Evolutionary conservation across 805 yeast species (phyloP), one percentile per base, ranked within the genome.

Genomic region (Candida tibetensis): DNA sequence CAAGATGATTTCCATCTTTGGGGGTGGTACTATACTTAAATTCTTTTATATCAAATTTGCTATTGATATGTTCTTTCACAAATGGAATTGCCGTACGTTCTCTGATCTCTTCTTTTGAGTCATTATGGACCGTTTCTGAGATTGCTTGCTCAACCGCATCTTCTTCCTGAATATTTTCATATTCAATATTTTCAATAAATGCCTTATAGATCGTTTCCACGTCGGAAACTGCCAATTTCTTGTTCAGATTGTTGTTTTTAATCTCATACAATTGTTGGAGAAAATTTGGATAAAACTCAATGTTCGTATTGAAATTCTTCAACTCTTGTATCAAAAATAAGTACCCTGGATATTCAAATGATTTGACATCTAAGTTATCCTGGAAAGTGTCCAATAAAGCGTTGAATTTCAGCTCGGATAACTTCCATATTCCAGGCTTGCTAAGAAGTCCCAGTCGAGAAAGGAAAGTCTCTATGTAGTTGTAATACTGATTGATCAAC

Each of bases 201-300:
- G 52, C 54, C 17, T 45, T 48, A 36, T 53, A 55, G 7, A 52
- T 38, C 6, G 40, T 42, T 31, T 53, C 56, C 7, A 49, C 47
- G 25, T 50, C 53, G 4, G 21, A 15, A 5, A 41, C 27, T 9
- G 43, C 22, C 27, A 49, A 34, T 13, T 14, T 35, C 22, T 39
- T 34, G 18, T 37, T 27, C 21, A 34, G 9, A 19, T 39, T 42
- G 27, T 42, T 41, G 14, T 31, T 23, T 18, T 47, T 40, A 17
- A 43, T 45, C 28, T 47, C 46, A 40, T 39, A 46, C 30, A 53
- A 45, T 15, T 47, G 43, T 22, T 47, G 45, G 21, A 55, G 42
- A 30, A 53, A 52, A 22, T 28, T 31, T 10, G 58, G 58, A 42
- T 48, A 57, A 19, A 46, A 41, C 14, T 47, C 48, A 30, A 57